Evolutionary conservation across 2,329 filamentous ascomycete genomes (phyloP).

Genomic region (Tolypocladium tundrense): DNA sequence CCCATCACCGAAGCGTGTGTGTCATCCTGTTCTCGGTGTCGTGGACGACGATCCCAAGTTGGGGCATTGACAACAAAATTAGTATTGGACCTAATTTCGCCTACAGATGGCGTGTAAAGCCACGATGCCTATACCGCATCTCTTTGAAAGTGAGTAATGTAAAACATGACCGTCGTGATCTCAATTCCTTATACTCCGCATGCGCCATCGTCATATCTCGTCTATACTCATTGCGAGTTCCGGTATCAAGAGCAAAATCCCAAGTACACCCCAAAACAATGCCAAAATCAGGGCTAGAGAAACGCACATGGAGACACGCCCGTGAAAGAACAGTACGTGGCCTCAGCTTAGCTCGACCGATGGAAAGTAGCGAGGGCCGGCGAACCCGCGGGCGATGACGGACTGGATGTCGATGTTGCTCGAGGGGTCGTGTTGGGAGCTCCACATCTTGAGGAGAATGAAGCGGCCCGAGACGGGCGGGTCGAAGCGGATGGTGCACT

Average conservation of each 20-base stretch:
- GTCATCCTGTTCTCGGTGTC: neutral
- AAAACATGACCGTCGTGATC: neutral
- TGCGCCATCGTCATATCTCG: neutral
- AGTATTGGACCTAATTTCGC: neutral
- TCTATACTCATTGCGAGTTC: neutral
- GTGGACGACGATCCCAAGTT: too few relatives aligned
- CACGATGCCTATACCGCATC: neutral
- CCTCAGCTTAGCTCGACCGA: slow-evolving; percentile 49
- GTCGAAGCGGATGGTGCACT: slow-evolving; percentile 78
- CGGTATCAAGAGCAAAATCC: neutral
- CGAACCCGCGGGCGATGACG: slow-evolving; percentile 73
- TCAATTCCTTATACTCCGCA: neutral
- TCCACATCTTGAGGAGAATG: slow-evolving; percentile 86
- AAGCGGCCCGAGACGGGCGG: slow-evolving; percentile 73
- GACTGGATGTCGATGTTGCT: slow-evolving; percentile 85
- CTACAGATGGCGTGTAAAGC: neutral
- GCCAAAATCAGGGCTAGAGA: neutral
- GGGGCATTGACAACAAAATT: neutral
- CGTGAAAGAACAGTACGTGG: neutral
- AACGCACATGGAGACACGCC: neutral
- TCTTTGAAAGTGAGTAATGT: neutral
- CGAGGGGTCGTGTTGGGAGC: slow-evolving; percentile 52
- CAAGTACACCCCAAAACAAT: neutral
- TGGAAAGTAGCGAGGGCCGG: slow-evolving; percentile 77
- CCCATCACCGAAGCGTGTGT: neutral